Evolutionary conservation across 2,329 filamentous ascomycete species (phyloP).

Genomic region (Fusarium nodosum): DNA sequence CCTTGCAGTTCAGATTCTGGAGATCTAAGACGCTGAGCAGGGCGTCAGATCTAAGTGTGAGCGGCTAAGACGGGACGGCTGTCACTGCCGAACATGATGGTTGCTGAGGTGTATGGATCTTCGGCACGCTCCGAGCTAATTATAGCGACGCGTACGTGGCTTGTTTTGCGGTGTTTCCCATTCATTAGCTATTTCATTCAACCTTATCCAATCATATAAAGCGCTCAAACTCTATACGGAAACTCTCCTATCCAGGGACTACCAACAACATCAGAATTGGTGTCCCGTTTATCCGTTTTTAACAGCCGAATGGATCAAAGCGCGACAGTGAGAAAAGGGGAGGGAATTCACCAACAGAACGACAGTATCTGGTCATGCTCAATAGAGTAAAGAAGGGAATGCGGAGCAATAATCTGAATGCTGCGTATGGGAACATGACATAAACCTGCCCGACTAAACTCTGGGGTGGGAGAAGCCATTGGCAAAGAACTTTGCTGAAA

Average conservation of each 20-base stretch:
- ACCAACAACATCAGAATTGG: neutral
- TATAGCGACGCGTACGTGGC: neutral
- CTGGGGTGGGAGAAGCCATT: neutral
- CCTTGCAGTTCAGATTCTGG: neutral
- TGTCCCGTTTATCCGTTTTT: neutral
- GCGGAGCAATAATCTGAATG: neutral
- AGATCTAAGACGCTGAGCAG: neutral
- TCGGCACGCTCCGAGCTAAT: slow-evolving; percentile 8
- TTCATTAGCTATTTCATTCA: neutral
- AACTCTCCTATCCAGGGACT: neutral
- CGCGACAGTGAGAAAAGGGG: too few species aligned
- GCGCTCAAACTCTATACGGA: neutral
- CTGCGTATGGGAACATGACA: neutral
- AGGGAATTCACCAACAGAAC: neutral
- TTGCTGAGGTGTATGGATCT: neutral
- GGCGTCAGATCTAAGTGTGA: slow-evolving; percentile 1
- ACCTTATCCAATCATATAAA: neutral
- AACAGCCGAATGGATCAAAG: neutral
- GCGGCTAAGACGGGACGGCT: slow-evolving; percentile 9
- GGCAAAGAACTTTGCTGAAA: neutral
- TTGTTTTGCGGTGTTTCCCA: neutral
- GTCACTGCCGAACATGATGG: neutral
- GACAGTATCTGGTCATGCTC: neutral
- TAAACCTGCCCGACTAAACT: neutral
- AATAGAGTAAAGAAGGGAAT: neutral